A percentile compares a stretch with the other conserved stretches of the same genome.
phyloP scores from a whole-genome alignment of 768 basidiomycete genomes.

The Tricholoma terreum region DNA sequence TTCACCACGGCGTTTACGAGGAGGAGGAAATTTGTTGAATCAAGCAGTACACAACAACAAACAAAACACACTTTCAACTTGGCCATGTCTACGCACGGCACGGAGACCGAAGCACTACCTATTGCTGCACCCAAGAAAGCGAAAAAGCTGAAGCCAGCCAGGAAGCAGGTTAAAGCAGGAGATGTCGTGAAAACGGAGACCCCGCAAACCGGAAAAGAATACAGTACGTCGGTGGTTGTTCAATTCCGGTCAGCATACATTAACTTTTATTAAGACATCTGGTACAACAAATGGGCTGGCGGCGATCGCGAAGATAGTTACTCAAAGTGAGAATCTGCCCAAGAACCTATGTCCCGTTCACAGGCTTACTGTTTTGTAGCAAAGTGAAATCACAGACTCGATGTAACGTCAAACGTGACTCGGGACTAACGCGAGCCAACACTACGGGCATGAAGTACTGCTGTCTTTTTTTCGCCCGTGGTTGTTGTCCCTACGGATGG shows the following conservation, averaged over 20 bases:
- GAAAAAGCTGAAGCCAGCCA: constrained; percentile 86
- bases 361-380: constrained; percentile 36
- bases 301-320: constrained; percentile 96
- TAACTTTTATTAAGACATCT: constrained; percentile 62
- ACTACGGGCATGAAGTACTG: constrained; percentile 89
- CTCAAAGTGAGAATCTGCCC: constrained; percentile 66
- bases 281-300: constrained; percentile 99
- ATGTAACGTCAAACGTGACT: constrained; percentile 84
- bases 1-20: not conserved
- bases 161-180: constrained; percentile 89
- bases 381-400: constrained; percentile 94
- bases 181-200: constrained; percentile 88
- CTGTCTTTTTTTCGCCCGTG: constrained; percentile 94
- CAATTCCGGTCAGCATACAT: not conserved
- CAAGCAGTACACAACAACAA: constrained; percentile 3
- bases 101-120: constrained; percentile 14
- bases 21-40: no score
- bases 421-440: constrained; percentile 93
- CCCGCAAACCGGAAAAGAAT: constrained; percentile 92
- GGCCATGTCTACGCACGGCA: constrained; percentile 32
- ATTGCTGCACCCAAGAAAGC: constrained; percentile 11
- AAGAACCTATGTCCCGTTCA: no score
- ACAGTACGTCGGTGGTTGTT: constrained; percentile 58
- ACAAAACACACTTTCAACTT: constrained; percentile 2
- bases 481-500: constrained; percentile 97